A percentile compares a stretch with the other conserved stretches of the same genome.
phyloP scores from a whole-genome alignment of 192 early-diverging fungal species.

The Backusella psychrophila region DNA sequence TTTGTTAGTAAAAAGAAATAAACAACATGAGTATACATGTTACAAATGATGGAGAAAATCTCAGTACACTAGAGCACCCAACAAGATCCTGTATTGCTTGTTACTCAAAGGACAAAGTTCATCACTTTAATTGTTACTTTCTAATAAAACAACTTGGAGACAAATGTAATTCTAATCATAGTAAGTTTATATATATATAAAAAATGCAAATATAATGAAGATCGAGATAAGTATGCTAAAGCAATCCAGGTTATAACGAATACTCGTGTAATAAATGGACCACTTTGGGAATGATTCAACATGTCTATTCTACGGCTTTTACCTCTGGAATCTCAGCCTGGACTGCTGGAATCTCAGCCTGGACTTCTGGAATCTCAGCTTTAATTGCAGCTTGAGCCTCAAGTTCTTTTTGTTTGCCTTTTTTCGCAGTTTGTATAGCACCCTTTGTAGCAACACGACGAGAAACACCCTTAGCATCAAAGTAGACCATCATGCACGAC shows the following conservation, averaged over 20 bases:
- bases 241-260: neutral
- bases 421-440: neutral
- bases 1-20: no score
- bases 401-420: neutral
- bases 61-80: no score
- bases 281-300: neutral
- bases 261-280: neutral
- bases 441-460: slow-evolving; percentile 12
- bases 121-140: neutral
- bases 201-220: neutral
- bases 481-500: slow-evolving; percentile 25
- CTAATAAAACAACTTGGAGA: neutral
- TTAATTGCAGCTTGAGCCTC: neutral
- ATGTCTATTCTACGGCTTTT: neutral
- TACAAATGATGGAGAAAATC: no score
- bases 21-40: no score
- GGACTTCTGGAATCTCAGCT: neutral
- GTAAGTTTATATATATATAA: neutral
- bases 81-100: neutral
- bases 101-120: neutral
- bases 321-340: neutral
- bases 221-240: neutral
- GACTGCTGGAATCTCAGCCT: neutral
- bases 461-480: slow-evolving; percentile 28
- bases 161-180: neutral